Percentiles rank a stretch among this genome's conserved stretches.
Conservation (phyloP, 73 alveolate genomes). For the Breviolum minutum region DNA sequence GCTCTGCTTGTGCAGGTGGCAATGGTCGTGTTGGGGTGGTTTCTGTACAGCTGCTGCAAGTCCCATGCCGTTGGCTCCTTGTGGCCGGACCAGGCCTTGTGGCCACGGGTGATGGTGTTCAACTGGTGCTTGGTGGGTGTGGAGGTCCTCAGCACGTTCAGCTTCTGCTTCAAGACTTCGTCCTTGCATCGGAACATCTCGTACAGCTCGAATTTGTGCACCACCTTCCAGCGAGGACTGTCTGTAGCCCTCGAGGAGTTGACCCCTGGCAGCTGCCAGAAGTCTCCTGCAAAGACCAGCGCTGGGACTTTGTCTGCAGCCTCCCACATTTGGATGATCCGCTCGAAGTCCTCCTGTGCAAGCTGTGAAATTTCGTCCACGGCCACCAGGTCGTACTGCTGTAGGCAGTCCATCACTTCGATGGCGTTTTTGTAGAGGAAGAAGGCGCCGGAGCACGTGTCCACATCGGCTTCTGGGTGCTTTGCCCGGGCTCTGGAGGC, state of each 20-base stretch:
- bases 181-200: neutral
- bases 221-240: neutral
- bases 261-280: neutral
- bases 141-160: neutral
- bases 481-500: neutral
- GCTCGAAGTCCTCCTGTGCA: neutral
- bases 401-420: neutral
- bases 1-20: neutral
- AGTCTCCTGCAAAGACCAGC: neutral
- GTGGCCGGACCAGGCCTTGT: neutral
- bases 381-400: neutral
- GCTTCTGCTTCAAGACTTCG: no score
- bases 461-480: neutral
- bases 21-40: neutral
- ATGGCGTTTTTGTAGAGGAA: neutral
- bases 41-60: neutral
- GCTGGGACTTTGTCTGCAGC: neutral
- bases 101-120: neutral
- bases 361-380: neutral
- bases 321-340: neutral
- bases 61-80: slow-evolving; percentile 14
- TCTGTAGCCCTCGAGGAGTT: neutral
- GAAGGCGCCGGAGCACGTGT: slow-evolving; percentile 2
- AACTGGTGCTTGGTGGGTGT: neutral
- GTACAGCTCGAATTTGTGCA: neutral